Base-by-base conservation (phyloP, 163 green algal species). In the Coccomyxa subellipsoidea region DNA sequence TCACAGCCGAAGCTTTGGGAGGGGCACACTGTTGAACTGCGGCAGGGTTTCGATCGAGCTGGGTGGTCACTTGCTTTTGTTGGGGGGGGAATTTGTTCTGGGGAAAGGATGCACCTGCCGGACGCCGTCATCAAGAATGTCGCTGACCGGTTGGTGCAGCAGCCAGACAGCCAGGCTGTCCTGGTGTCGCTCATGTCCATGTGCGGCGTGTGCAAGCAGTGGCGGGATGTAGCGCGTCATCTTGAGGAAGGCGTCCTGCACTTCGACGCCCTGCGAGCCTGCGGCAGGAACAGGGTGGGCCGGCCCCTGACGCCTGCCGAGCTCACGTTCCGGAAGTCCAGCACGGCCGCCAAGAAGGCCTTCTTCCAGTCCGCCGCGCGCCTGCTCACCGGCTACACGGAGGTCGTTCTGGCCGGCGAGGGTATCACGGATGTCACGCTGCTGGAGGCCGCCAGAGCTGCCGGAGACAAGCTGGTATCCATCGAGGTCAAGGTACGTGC, bases 201-300 rank as follows among this genome's bases (percentile, higher is more conserved):
- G 80, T 90, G 86, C 39, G 87, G 86, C 4, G 88, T 91, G 0
- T 93, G 89, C 82, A 54, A 75, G 27, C 88, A 91, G 29, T 94
- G 89, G 89, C 79, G 90, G 12, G 72, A 72, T 8, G 81, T 81
- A 80, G 7, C 69, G 76, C 39, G 84, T 90, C 81, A 78, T 91
- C 29, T 70, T 82, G 53, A 66, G 38, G 0, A 82, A 79, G 47
- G 36, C 76, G 18, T 81, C 73, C 71, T 91, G 2, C 81, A 81
- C 6, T 90, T 93, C 73, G 88, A 93, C 81, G 81, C 85, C 29
- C 83, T 90, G 36, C 85, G 92, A 83, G 89, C 87, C 79, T 80
- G 71, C 36, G 88, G 88, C 35, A 76, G 47, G 69, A 37, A 77
- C n/a, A 77, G n/a, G 32, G 34, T 32, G 38, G 31, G 3, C 37